A percentile compares a stretch with the other conserved stretches of the same genome.
phyloP scores from a whole-genome alignment of 2,329 filamentous ascomycete genomes.

The Xylariales sp. region DNA sequence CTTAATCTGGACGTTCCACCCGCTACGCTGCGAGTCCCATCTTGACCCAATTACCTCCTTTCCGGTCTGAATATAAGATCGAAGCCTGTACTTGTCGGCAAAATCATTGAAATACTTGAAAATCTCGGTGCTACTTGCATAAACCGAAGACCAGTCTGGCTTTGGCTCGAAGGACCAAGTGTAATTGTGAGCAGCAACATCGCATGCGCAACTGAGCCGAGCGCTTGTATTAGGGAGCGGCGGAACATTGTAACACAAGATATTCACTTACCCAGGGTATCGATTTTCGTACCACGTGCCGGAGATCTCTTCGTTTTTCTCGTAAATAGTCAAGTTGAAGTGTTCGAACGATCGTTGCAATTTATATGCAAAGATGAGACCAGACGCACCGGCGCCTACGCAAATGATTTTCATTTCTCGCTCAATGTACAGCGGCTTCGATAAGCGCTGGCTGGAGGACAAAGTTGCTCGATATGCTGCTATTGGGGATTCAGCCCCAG shows the following conservation, averaged over 20 bases:
- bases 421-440: neutral
- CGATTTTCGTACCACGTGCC: conserved; percentile 4
- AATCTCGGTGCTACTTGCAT: neutral
- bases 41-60: neutral
- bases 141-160: conserved; percentile 1
- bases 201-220: neutral
- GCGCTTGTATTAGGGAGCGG: neutral
- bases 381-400: conserved; percentile 1
- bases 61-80: neutral
- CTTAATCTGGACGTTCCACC: neutral
- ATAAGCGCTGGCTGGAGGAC: no score
- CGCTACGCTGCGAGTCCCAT: neutral
- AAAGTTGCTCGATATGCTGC: no score
- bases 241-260: neutral
- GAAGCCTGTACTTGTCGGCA: neutral
- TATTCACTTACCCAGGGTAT: neutral
- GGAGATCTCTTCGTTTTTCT: neutral
- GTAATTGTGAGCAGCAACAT: conserved; percentile 3
- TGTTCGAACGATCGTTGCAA: neutral
- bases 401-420: neutral
- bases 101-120: conserved; percentile 1
- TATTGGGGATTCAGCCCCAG: no score
- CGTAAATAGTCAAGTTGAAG: conserved; percentile 3
- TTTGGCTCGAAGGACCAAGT: conserved; percentile 2
- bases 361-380: conserved; percentile 1